Evolutionary conservation across 345 rosid genomes (phyloP), one percentile per base, ranked within the genome.

Genomic region (Barbarea vulgaris): DNA sequence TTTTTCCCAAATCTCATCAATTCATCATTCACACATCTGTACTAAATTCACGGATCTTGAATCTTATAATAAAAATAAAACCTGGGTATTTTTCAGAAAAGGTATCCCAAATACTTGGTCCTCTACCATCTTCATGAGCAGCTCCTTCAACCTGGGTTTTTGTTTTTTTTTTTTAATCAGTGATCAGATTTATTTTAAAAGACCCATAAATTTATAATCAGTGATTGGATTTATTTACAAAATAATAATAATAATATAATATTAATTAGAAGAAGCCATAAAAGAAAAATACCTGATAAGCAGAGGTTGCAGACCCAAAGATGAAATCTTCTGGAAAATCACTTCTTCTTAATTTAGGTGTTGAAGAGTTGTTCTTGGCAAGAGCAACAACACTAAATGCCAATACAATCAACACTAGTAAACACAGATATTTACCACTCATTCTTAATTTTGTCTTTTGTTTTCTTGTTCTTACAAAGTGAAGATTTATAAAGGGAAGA

Each of bases 71-170:
- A n/a, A 52, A 47, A 75, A 17, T 1, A 31, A 59, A 63, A 83
- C 84, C 82, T 72, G 84, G 83, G 37, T 60, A 42, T 48, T 81
- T 76, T 47, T 77, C 69, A 41, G 74, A 73, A 54, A 48, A 79
- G 1, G 77, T 76, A 57, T 83, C 86, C 86, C 86, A 83, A 2
- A 83, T 65, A 68, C 84, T 83, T 31, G 83, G 83, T 65, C 86
- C 84, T 83, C 84, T 83, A 15, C 86, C 86, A 76, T 74, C 83
- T 73, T 81, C 84, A 64, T 69, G 67, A 58, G 86, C 86, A 42
- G 36, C 86, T 68, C 84, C 86, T 81, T 83, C 86, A 14, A 70
- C 70, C 80, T 48, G 14, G 44, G 1, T 39, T 33, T 41, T 41
- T 41, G 14, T 4, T 12, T 12, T 41, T n/a, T n/a, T n/a, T n/a